Evolutionary conservation across 495 filamentous ascomycete species (phyloP).

Genomic region (Lophium mytilinum): DNA sequence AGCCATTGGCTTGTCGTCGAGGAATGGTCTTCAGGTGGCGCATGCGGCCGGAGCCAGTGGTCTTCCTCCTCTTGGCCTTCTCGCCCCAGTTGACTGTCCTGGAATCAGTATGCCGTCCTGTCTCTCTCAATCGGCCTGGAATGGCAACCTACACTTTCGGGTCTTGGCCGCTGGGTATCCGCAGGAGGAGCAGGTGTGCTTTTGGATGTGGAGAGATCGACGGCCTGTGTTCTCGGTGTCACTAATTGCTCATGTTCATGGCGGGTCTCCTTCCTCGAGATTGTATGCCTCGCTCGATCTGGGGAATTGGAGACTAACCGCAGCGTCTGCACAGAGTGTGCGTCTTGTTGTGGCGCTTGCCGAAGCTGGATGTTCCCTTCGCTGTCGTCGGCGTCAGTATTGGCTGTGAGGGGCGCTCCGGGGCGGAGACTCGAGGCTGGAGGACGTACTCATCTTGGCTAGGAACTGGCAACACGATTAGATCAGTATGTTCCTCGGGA

Average conservation of each 20-base stretch:
- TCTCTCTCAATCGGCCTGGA: not conserved
- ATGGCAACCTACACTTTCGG: constrained; percentile 81
- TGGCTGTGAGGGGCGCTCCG: not conserved
- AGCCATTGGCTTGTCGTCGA: constrained; percentile 90
- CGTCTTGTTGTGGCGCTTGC: constrained; percentile 99
- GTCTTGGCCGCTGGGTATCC: constrained; percentile 96
- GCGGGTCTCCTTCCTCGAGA: not conserved
- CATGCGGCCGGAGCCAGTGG: constrained; percentile 90
- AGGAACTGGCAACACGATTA: constrained; percentile 29
- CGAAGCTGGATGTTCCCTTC: constrained; percentile 96
- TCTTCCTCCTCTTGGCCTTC: constrained; percentile 99
- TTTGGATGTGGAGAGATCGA: constrained; percentile 98
- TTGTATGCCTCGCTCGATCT: no score
- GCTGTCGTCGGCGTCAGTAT: constrained; percentile 46
- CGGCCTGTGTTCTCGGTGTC: constrained; percentile 49
- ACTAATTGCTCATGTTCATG: not conserved
- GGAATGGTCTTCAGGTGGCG: constrained; percentile 82
- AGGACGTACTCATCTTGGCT: constrained; percentile 54
- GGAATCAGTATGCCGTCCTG: not conserved
- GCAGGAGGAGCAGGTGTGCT: constrained; percentile 94
- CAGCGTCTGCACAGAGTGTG: constrained; percentile 99
- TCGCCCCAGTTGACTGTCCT: constrained; percentile 91
- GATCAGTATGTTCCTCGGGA: not conserved
- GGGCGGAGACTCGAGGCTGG: not conserved
- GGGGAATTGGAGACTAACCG: constrained; percentile 56